Conservation (phyloP, 148 eudicot species). For the Mesembryanthemum crystallinum region DNA sequence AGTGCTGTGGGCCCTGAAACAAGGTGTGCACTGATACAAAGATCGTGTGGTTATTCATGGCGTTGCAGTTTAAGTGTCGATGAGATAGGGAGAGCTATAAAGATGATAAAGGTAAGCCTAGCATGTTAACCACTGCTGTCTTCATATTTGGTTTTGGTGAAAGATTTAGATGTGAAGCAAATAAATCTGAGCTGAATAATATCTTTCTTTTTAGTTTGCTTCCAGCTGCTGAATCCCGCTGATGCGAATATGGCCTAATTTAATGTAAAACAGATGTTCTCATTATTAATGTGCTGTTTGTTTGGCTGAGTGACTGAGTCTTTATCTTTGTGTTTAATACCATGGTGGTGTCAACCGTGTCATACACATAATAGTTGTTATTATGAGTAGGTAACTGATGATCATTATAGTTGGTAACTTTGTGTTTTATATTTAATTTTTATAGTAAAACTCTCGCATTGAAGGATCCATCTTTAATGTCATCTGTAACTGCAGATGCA, state of each 20-base stretch:
- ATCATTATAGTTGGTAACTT: background rate
- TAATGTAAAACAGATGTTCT: background rate
- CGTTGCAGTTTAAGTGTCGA: slow-evolving; percentile 82
- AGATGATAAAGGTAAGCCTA: slow-evolving; percentile 66
- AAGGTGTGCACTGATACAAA: slow-evolving; percentile 92
- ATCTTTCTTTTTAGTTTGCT: background rate
- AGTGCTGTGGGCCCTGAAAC: slow-evolving; percentile 67
- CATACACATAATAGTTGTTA: background rate
- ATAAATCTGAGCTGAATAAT: background rate
- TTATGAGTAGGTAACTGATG: background rate
- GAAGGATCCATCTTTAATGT: slow-evolving; percentile 6
- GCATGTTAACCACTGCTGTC: background rate
- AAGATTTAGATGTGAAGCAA: background rate
- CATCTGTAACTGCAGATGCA: slow-evolving; percentile 50
- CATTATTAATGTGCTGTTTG: background rate
- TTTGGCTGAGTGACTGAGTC: background rate
- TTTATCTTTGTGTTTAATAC: background rate
- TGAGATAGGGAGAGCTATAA: slow-evolving; percentile 80
- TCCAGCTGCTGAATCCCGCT: background rate
- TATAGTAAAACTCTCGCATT: background rate
- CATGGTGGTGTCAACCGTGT: background rate
- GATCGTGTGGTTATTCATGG: slow-evolving; percentile 99
- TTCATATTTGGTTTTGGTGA: background rate
- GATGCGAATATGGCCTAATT: background rate
- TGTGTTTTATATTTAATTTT: background rate